phyloP scores from a whole-genome alignment of 2,329 filamentous ascomycete species.

The Ophiostoma quercus region DNA sequence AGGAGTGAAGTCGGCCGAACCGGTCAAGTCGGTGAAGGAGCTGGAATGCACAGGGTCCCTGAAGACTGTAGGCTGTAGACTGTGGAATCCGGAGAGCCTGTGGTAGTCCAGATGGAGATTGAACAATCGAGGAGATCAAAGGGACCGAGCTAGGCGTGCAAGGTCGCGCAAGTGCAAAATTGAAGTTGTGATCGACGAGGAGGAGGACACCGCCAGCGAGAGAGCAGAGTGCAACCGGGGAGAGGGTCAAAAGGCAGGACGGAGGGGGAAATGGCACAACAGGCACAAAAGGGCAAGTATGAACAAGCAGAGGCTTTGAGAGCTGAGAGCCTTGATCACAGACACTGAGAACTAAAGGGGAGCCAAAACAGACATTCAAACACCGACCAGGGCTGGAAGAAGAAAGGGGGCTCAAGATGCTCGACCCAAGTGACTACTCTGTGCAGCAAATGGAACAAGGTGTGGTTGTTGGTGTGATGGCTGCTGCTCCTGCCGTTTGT shows the following conservation, averaged over 20 bases:
- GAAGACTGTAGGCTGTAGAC: not conserved
- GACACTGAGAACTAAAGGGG: constrained; percentile 1
- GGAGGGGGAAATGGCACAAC: not conserved
- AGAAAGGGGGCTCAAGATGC: constrained; percentile 13
- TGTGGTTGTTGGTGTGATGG: constrained; percentile 8
- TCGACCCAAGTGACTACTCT: not conserved
- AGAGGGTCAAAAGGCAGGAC: constrained; percentile 1
- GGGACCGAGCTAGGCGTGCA: not conserved
- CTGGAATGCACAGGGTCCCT: not conserved
- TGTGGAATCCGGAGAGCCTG: not conserved
- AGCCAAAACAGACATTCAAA: not conserved
- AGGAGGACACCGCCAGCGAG: constrained; percentile 12
- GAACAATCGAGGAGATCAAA: not conserved
- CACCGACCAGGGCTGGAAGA: not conserved
- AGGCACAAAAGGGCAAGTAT: not conserved
- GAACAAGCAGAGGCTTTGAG: not conserved
- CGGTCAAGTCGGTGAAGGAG: constrained; percentile 5
- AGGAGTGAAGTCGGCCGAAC: not conserved
- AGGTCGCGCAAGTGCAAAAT: not conserved
- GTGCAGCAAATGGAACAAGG: not conserved
- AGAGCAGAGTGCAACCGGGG: not conserved
- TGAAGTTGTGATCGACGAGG: constrained; percentile 2
- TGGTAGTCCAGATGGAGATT: not conserved
- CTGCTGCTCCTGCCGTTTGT: not conserved
- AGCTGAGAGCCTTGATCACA: not conserved